Conservation (phyloP, 495 filamentous ascomycete genomes). For the Letharia lupina region DNA sequence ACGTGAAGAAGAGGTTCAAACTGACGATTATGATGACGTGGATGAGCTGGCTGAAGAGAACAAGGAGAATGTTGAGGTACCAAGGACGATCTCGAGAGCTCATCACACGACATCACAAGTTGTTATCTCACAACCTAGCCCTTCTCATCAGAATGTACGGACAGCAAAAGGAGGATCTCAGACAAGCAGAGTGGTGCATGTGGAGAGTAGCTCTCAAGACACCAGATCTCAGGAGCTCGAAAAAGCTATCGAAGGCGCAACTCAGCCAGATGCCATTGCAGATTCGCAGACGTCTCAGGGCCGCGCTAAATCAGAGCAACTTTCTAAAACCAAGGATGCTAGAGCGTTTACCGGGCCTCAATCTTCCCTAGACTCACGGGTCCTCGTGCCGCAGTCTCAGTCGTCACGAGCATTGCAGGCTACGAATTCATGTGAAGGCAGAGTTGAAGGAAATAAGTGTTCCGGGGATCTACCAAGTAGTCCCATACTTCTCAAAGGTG, state of each 20-base stretch:
- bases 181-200: neutral
- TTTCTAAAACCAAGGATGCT: slow-evolving; percentile 11
- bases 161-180: slow-evolving; percentile 7
- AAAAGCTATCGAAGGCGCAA: slow-evolving; percentile 17
- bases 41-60: slow-evolving; percentile 39
- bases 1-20: slow-evolving; percentile 37
- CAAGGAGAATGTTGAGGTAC: slow-evolving; percentile 40
- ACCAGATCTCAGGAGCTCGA: slow-evolving; percentile 10
- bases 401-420: slow-evolving; percentile 25
- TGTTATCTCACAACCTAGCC: slow-evolving; percentile 30
- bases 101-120: slow-evolving; percentile 38
- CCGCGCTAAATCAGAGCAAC: slow-evolving; percentile 1
- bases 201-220: slow-evolving; percentile 7
- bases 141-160: slow-evolving; percentile 16
- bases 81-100: slow-evolving; percentile 30
- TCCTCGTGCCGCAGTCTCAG: slow-evolving; percentile 30
- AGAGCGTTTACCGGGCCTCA: slow-evolving; percentile 11
- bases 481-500: neutral
- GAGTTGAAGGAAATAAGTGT: neutral
- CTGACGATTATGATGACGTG: slow-evolving; percentile 30
- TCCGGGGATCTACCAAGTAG: neutral
- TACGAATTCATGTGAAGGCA: slow-evolving; percentile 17
- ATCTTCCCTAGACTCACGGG: slow-evolving; percentile 24
- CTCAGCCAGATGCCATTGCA: slow-evolving; percentile 32
- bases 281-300: slow-evolving; percentile 44